Base-by-base conservation (phyloP, 352 stramenopile genomes). In the Phytopythium cucurbitacearum region DNA sequence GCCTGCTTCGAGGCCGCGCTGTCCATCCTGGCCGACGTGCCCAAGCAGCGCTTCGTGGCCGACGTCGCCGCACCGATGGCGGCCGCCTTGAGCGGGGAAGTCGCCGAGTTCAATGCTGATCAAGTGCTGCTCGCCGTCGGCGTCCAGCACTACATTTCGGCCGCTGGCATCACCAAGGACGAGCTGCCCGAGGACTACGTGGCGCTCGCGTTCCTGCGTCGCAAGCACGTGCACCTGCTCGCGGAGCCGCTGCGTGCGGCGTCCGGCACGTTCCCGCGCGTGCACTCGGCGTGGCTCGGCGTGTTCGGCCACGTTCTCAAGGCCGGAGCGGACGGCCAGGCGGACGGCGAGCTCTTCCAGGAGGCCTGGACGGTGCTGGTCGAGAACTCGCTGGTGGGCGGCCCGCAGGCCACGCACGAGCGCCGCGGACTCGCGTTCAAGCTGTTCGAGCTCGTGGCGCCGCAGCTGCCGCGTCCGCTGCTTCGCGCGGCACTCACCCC, bases 311-410 rank as follows among this genome's bases (percentile, higher is more conserved):
- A 91, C 60, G 64, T 95, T 33, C 56, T 91, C 56, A 66, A 57
- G 9, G 67, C 57, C 44, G 67, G 65, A 9, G 64, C 74, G 21
- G 51, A 46, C 33, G 55, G 46, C n/a, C 56, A 69, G 46, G 57
- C 69, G 11, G 85, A 95, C 55, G 58, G 58, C 34, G 82, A 89
- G 51, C 64, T 91, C 28, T 80, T 93, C 49, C 74, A 91, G 56
- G 80, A 93, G 58, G 60, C 71, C 5, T 95, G 85, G 85, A 85
- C 53, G 32, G 82, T 90, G 59, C 65, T 95, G 34, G 82, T 95
- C 4, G 85, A 95, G 46, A 89, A 90, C 59, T 70, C 74, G 54
- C 66, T 95, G 38, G 57, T 95, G 7, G 67, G 64, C 46, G 50
- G 63, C 36, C 59, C 34, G 4, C 11, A 34, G 21, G 39, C 39